Evolutionary conservation across 2,329 filamentous ascomycete genomes (phyloP), one percentile per base, ranked within the genome.

Genomic region (Diaporthe vexans): DNA sequence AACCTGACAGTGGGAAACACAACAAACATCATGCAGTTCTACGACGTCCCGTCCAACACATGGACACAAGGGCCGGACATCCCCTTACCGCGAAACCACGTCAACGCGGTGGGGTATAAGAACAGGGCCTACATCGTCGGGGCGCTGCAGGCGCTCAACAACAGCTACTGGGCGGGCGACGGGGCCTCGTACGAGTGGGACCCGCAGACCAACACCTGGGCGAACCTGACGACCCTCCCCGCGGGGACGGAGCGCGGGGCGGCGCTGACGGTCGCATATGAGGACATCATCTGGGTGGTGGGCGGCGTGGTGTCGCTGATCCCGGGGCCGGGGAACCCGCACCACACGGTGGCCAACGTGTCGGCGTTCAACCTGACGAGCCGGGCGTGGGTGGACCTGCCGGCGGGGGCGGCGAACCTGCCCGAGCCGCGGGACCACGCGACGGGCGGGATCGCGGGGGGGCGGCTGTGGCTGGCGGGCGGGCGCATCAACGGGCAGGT

Each of bases 111-210:
- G 9, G 81, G 77, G 0, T 78, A 83, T 3, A 74, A 81, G 57
- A 80, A 80, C 58, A 83, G 82, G 71, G 78, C 85, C 17, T 85
- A 85, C 72, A 65, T 86, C 0, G 77, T 86, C 3, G 84, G 85
- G 8, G 84, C 82, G 0, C 78, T 86, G 1, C 78, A 76, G 10
- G 77, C 76, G 5, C 56, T 73, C 17, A 75, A 79, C 17, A 76
- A 71, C 24, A 75, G 76, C 0, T 65, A 65, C 59, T 84, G 82
- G 82, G 58, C 73, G 17, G 80, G 79, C 0, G 71, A 80, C 3
- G 37, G 76, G 0, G 76, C 80, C 11, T 79, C 78, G 5, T 82
- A 78, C 73, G 79, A 82, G 0, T 85, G 83, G 33, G 79, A 82
- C 46, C 77, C 79, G 4, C 69, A 58, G 0, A 72, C 75, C 0